phyloP scores from a whole-genome alignment of 2,329 filamentous ascomycete genomes.

The Fusarium sp. region DNA sequence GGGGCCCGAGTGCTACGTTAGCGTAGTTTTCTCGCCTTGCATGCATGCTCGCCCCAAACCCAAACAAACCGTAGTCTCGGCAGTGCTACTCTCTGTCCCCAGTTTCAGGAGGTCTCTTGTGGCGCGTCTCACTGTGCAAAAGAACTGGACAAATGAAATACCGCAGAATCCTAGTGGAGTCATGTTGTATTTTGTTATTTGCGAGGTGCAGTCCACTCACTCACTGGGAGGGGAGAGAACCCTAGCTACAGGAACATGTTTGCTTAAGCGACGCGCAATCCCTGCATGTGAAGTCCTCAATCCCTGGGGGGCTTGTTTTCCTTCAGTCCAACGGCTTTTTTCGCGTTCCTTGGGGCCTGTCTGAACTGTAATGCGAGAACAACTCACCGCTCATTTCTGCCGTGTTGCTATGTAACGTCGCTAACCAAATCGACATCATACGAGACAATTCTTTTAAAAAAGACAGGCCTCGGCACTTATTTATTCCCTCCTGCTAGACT shows the following conservation, averaged over 20 bases:
- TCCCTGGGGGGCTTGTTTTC: background rate
- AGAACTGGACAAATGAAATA: background rate
- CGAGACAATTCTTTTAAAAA: conserved; percentile 14
- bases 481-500: background rate
- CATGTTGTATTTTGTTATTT: conserved; percentile 14
- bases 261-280: background rate
- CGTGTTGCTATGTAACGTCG: conserved; percentile 20
- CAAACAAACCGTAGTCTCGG: conserved; percentile 2
- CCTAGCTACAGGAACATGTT: conserved; percentile 5
- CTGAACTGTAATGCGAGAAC: conserved; percentile 5
- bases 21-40: conserved; percentile 20
- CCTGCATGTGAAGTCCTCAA: background rate
- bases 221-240: background rate
- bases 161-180: conserved; percentile 1
- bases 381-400: conserved; percentile 28
- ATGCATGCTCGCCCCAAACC: background rate
- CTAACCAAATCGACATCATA: conserved; percentile 15
- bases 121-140: background rate
- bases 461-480: conserved; percentile 13
- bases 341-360: conserved; percentile 3
- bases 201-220: background rate
- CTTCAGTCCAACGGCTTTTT: conserved; percentile 17
- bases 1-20: background rate
- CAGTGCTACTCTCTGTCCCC: background rate
- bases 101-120: background rate